These are phyloP conservation scores for Mucor sp. DNA, from an alignment of 371 early-diverging fungal genomes.

Conservation along the genomic window DNA sequence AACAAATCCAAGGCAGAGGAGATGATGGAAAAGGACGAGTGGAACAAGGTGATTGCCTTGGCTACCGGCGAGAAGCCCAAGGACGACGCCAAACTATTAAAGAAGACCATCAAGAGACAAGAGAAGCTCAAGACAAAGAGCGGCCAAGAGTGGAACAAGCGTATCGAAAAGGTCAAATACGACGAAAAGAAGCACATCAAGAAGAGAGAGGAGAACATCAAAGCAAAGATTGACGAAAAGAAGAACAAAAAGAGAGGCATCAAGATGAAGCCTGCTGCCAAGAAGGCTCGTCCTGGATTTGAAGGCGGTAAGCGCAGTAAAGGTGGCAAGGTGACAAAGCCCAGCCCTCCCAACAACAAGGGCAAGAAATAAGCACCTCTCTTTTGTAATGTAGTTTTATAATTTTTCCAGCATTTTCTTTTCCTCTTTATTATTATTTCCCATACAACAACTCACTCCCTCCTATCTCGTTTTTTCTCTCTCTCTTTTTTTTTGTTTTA, in stretches of 20 bases:
- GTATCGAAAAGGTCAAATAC: conserved; percentile 66
- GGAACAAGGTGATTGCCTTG: conserved; percentile 78
- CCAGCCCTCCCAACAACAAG: conserved; percentile 21
- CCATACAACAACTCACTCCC: background rate
- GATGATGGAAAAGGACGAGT: conserved; percentile 75
- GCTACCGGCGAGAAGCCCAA: conserved; percentile 90
- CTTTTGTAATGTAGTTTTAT: conserved; percentile 12
- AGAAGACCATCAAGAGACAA: conserved; percentile 88
- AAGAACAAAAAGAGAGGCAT: conserved; percentile 69
- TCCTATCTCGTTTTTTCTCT: background rate
- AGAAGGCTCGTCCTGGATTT: conserved; percentile 52
- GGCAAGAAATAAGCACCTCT: conserved; percentile 22
- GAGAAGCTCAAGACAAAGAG: conserved; percentile 85
- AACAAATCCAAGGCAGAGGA: conserved; percentile 73
- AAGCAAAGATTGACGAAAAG: conserved; percentile 69
- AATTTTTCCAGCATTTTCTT: conserved; percentile 2
- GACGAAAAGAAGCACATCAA: conserved; percentile 68
- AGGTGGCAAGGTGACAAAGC: conserved; percentile 40
- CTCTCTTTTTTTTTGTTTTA: background rate
- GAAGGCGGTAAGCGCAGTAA: conserved; percentile 47
- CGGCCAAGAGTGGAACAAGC: conserved; percentile 80
- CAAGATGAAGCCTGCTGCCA: conserved; percentile 41
- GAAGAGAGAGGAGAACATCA: conserved; percentile 79
- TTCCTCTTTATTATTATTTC: background rate
- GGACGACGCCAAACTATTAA: conserved; percentile 87